Conservation (phyloP, 75 land plant species). For the Pinus taeda region DNA sequence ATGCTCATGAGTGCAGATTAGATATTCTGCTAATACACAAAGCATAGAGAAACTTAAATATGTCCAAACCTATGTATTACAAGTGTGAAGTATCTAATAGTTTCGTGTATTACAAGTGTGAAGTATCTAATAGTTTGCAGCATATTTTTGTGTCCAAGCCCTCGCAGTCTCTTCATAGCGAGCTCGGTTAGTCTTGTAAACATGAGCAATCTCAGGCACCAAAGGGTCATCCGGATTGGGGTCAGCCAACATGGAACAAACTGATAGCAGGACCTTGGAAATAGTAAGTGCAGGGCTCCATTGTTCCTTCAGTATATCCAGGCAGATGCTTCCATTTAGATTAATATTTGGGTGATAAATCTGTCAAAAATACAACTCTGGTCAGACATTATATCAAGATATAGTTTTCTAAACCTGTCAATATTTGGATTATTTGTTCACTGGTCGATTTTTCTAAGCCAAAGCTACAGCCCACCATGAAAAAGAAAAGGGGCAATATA, state of each 20-base stretch:
- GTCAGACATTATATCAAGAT: too few relatives aligned
- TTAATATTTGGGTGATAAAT: conserved; percentile 3
- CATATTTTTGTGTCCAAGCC: conserved; percentile 39
- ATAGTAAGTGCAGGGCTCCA: conserved; percentile 68
- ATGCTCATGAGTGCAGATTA: too few relatives aligned
- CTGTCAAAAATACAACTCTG: background rate
- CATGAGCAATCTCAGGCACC: conserved; percentile 68
- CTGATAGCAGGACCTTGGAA: conserved; percentile 38
- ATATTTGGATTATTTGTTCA: too few relatives aligned
- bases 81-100: background rate
- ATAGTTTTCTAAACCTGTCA: too few relatives aligned
- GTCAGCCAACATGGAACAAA: conserved; percentile 29
- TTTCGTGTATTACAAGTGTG: background rate
- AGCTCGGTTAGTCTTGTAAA: conserved; percentile 59
- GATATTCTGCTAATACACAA: too few relatives aligned
- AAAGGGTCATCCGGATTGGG: conserved; percentile 69
- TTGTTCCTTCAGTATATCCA: conserved; percentile 59
- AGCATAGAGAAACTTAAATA: too few relatives aligned
- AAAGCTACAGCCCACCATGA: too few relatives aligned
- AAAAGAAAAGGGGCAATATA: too few relatives aligned
- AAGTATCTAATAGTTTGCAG: conserved; percentile 14
- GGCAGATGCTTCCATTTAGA: conserved; percentile 52
- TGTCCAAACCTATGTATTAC: conserved; percentile 4
- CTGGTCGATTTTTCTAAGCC: too few relatives aligned
- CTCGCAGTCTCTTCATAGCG: conserved; percentile 58